These are phyloP conservation scores for Calonectria pauciramosa DNA, from an alignment of 2,329 filamentous ascomycete genomes.

Conservation along the genomic window DNA sequence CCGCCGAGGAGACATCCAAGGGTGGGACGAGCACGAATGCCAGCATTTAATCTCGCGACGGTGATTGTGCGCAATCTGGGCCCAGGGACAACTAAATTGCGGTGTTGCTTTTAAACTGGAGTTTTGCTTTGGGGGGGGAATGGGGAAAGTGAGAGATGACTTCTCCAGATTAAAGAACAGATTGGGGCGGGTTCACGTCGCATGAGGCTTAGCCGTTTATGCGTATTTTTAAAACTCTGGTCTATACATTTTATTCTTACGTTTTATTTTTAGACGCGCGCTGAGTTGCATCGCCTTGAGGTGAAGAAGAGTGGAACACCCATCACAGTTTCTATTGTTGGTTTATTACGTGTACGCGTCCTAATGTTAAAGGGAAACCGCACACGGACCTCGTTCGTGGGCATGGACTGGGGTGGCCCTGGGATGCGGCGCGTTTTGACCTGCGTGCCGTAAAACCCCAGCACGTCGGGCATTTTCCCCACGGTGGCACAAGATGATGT, in stretches of 20 bases:
- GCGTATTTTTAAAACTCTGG: not conserved
- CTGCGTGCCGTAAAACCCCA: not conserved
- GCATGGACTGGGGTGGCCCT: not conserved
- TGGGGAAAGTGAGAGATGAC: not conserved
- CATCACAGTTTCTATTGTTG: not conserved
- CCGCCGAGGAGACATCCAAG: conserved; percentile 62
- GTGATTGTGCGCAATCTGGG: not conserved
- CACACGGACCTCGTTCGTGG: not conserved
- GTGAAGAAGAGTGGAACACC: not conserved
- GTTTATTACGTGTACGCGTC: not conserved
- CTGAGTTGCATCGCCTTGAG: not conserved
- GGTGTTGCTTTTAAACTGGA: too few species aligned
- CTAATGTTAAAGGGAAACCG: not conserved
- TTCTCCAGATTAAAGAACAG: not conserved
- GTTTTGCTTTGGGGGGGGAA: not conserved
- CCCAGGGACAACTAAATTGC: not conserved
- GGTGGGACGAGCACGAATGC: conserved; percentile 64
- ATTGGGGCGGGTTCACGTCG: not conserved
- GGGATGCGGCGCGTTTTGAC: not conserved
- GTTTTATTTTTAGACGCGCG: not conserved
- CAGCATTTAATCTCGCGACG: conserved; percentile 49
- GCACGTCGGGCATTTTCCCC: not conserved
- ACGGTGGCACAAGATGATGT: not conserved
- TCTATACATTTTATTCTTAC: too few species aligned
- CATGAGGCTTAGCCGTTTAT: not conserved